phyloP scores from a whole-genome alignment of 1,139 yeast genomes.

The Geotrichum phurueaensis region DNA sequence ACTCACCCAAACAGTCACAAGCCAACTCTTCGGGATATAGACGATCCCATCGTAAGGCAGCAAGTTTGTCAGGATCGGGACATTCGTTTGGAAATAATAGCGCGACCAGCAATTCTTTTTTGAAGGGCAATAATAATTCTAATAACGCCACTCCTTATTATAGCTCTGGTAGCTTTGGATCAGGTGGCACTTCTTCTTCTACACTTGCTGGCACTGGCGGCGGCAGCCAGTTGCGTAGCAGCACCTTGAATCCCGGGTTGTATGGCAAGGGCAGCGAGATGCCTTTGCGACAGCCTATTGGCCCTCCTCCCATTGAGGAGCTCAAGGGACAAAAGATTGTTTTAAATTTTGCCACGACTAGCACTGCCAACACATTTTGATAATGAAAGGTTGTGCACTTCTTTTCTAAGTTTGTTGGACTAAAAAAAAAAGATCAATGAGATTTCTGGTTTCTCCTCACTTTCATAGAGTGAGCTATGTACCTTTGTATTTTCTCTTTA shows the following conservation, averaged over 20 bases:
- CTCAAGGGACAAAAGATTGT: slow-evolving; percentile 6
- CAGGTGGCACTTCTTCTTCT: background rate
- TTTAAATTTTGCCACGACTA: slow-evolving; percentile 10
- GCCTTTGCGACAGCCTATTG: slow-evolving; percentile 32
- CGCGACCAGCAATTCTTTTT: background rate
- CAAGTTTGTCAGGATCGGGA: slow-evolving; percentile 25
- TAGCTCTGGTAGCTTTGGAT: slow-evolving; percentile 11
- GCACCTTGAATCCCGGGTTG: background rate
- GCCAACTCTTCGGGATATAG: slow-evolving; percentile 20
- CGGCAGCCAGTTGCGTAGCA: slow-evolving; percentile 8
- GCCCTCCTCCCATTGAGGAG: slow-evolving; percentile 33
- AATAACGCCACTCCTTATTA: background rate
- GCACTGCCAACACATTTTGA: background rate
- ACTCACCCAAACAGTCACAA: background rate
- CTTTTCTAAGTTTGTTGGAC: background rate
- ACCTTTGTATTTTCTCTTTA: background rate
- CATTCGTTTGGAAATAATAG: background rate
- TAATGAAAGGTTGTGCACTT: background rate
- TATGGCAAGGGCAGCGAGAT: slow-evolving; percentile 19
- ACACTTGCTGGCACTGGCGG: background rate
- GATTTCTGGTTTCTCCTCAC: background rate
- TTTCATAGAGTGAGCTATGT: background rate
- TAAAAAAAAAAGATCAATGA: background rate
- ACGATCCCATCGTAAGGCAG: slow-evolving; percentile 30
- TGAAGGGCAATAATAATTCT: background rate